Percentiles rank a stretch among this genome's conserved stretches.
Evolutionary conservation across 139 green algal species (phyloP).

Genomic region (Chloropicon primus): DNA sequence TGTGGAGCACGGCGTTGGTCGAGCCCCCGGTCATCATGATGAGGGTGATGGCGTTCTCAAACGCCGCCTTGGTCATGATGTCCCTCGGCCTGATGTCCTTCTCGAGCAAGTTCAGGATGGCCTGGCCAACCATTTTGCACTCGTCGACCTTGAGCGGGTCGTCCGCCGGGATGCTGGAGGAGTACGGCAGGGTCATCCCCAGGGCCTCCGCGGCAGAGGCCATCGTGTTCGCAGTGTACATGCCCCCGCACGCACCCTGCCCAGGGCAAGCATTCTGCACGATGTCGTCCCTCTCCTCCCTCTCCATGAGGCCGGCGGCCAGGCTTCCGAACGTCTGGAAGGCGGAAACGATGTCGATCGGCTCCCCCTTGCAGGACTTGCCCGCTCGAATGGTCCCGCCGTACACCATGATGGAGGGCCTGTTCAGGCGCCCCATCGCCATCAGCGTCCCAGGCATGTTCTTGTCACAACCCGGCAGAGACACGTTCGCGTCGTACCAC

Average conservation of each 20-base stretch:
- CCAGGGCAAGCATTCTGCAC: conserved; percentile 29
- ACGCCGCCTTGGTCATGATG: conserved; percentile 87
- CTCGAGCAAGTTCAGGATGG: conserved; percentile 34
- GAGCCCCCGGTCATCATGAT: conserved; percentile 85
- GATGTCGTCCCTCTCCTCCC: conserved; percentile 75
- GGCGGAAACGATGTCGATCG: conserved; percentile 88
- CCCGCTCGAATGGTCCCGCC: conserved; percentile 79
- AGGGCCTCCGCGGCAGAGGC: conserved; percentile 65
- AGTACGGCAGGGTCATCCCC: conserved; percentile 93
- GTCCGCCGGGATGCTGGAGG: conserved; percentile 76
- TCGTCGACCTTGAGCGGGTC: conserved; percentile 90
- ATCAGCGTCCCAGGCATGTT: conserved; percentile 98
- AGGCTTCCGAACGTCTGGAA: conserved; percentile 87
- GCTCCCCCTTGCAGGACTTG: conserved; percentile 17
- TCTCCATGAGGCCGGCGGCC: conserved; percentile 60
- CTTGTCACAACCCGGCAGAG: conserved; percentile 86
- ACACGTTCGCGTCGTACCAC: conserved; percentile 89
- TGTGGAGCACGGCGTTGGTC: conserved; percentile 79
- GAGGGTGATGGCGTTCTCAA: conserved; percentile 91
- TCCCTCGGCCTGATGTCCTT: conserved; percentile 83
- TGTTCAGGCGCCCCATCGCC: conserved; percentile 88
- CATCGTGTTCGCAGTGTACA: conserved; percentile 99
- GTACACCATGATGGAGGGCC: conserved; percentile 94
- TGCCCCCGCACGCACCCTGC: conserved; percentile 54
- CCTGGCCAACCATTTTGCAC: conserved; percentile 65